Percentiles rank a stretch among this genome's conserved stretches.
phyloP scores from a whole-genome alignment of 179 eudicot genomes.

The Beta corolliflora region DNA sequence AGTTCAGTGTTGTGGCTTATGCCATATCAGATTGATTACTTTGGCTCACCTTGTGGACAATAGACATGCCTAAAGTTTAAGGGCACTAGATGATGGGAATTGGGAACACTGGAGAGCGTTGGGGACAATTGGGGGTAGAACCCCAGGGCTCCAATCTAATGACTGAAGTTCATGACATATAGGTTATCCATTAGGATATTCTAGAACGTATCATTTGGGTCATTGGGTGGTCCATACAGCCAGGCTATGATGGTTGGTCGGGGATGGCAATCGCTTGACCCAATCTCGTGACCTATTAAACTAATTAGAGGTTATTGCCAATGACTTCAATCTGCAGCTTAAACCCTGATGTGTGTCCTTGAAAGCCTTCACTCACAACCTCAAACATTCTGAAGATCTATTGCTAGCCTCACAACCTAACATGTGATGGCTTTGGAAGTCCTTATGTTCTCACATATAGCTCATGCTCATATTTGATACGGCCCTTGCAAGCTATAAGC shows the following conservation, averaged over 20 bases:
- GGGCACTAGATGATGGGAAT: not conserved
- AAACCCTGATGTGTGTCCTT: not conserved
- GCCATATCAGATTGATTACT: not conserved
- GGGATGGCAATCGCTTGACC: not conserved
- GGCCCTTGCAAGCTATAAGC: not conserved
- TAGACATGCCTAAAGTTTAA: not conserved
- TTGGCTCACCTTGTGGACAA: too few relatives aligned
- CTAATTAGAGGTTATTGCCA: not conserved
- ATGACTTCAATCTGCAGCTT: not conserved
- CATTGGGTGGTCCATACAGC: not conserved
- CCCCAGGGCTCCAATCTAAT: not conserved
- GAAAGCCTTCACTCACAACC: not conserved
- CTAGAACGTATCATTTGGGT: not conserved
- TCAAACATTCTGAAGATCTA: not conserved
- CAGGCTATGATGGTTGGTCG: not conserved
- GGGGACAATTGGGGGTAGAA: not conserved
- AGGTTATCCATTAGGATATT: not conserved
- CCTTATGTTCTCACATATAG: constrained; percentile 4
- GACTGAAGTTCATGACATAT: not conserved
- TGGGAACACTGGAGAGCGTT: not conserved
- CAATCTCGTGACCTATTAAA: not conserved
- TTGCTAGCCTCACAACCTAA: not conserved
- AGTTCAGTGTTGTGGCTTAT: not conserved
- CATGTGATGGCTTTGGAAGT: not conserved
- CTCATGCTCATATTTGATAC: not conserved